Evolutionary conservation across 805 yeast genomes (phyloP).

Genomic region (Pichia deserticola): DNA sequence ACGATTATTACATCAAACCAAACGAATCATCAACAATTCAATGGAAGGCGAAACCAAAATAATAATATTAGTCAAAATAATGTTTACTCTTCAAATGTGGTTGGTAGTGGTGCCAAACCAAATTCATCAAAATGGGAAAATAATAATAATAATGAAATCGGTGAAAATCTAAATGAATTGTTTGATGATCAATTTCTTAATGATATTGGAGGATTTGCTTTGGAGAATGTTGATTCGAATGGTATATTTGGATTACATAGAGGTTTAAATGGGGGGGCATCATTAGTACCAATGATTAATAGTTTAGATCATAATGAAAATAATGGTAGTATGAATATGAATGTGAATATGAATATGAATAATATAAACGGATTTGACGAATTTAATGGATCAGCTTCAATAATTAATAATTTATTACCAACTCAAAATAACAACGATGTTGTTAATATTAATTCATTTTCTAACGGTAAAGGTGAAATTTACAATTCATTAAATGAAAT

Average conservation of each 20-base stretch:
- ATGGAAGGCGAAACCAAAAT: not conserved
- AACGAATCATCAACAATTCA: not conserved
- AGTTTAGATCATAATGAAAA: no score
- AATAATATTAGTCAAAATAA: no score
- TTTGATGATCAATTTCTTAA: conserved; percentile 28
- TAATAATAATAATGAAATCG: conserved; percentile 1
- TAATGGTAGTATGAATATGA: no score
- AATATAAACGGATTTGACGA: not conserved
- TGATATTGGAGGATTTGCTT: conserved; percentile 23
- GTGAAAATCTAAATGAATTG: conserved; percentile 20
- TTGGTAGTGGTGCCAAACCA: not conserved
- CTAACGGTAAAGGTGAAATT: conserved; percentile 9
- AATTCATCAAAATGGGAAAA: not conserved
- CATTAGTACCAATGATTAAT: not conserved
- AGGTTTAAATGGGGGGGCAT: not conserved
- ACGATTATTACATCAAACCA: not conserved
- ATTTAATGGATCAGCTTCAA: not conserved
- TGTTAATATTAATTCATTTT: not conserved
- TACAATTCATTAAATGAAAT: conserved; percentile 31
- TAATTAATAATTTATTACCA: not conserved
- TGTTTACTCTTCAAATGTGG: not conserved
- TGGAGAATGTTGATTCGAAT: conserved; percentile 11
- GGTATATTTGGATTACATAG: conserved; percentile 5
- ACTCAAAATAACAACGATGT: not conserved
- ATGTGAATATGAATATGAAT: no score